phyloP scores from a whole-genome alignment of 2,329 filamentous ascomycete genomes.

The Fusarium newnesense region DNA sequence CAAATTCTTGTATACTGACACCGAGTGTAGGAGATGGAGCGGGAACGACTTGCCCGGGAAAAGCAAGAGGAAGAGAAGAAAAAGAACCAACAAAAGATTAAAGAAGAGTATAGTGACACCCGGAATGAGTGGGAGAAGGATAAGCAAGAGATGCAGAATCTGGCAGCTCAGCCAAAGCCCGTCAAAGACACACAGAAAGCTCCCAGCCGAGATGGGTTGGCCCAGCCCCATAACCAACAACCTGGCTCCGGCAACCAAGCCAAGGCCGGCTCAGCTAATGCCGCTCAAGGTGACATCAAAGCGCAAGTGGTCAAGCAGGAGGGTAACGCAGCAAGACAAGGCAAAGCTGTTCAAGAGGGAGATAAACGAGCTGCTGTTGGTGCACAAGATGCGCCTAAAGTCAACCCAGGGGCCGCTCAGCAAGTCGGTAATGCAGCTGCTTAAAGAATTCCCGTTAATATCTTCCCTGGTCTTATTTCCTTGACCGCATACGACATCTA shows the following conservation, averaged over 20 bases:
- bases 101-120: slow-evolving; percentile 81
- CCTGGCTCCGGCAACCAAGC: slow-evolving; percentile 13
- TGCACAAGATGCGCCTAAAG: slow-evolving; percentile 16
- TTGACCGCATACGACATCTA: neutral
- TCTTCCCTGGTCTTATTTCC: neutral
- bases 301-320: slow-evolving; percentile 18
- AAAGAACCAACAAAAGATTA: slow-evolving; percentile 76
- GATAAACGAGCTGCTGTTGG: slow-evolving; percentile 16
- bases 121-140: slow-evolving; percentile 90
- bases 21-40: slow-evolving; percentile 82
- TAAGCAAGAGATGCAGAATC: slow-evolving; percentile 79
- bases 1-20: slow-evolving; percentile 18
- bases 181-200: slow-evolving; percentile 27
- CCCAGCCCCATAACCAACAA: slow-evolving; percentile 23
- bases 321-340: slow-evolving; percentile 4
- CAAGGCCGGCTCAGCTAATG: slow-evolving; percentile 16
- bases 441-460: neutral
- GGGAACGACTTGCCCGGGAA: slow-evolving; percentile 82
- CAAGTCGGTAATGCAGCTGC: slow-evolving; percentile 22
- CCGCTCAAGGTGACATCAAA: slow-evolving; percentile 17
- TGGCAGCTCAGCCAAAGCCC: slow-evolving; percentile 51
- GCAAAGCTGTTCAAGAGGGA: slow-evolving; percentile 13
- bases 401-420: slow-evolving; percentile 14
- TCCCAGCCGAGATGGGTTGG: slow-evolving; percentile 26
- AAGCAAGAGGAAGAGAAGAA: slow-evolving; percentile 75